Conservation (phyloP, 2,329 filamentous ascomycete species). For the Pseudogymnoascus destructans region DNA sequence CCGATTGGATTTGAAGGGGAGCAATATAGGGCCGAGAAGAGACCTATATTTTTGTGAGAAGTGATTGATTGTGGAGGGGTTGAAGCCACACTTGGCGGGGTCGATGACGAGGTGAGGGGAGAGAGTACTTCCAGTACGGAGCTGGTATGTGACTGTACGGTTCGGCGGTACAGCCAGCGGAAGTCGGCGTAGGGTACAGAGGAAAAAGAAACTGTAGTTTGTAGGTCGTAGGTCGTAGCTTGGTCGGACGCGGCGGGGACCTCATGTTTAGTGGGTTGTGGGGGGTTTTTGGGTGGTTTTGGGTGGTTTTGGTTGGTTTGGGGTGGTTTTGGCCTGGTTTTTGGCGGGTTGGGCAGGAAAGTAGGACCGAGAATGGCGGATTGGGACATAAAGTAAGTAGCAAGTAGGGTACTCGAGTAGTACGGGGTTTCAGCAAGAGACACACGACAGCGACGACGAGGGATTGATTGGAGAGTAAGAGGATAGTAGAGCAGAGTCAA, state of each 20-base stretch:
- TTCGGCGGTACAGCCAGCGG: too few relatives aligned
- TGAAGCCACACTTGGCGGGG: constrained; percentile 22
- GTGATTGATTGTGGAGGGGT: constrained; percentile 16
- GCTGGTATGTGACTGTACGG: not conserved
- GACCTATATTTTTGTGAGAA: constrained; percentile 7
- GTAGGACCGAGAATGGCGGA: not conserved
- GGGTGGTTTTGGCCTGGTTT: not conserved
- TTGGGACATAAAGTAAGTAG: not conserved
- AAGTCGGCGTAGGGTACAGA: too few relatives aligned
- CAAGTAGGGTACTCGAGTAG: not conserved
- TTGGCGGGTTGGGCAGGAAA: not conserved
- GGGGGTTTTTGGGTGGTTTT: not conserved
- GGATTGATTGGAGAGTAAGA: not conserved
- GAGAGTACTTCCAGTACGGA: not conserved
- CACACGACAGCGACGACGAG: not conserved
- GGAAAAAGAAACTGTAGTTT: not conserved
- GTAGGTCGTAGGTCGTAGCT: not conserved
- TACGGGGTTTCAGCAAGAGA: not conserved
- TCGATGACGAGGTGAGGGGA: not conserved
- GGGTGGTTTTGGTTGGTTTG: not conserved
- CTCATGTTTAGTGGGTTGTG: not conserved
- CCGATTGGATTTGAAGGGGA: constrained; percentile 15
- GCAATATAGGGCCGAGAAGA: constrained; percentile 6
- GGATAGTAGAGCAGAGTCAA: too few relatives aligned
- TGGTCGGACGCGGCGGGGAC: not conserved